Evolutionary conservation across 2,329 filamentous ascomycete species (phyloP).

Genomic region (Sporothrix humicola): DNA sequence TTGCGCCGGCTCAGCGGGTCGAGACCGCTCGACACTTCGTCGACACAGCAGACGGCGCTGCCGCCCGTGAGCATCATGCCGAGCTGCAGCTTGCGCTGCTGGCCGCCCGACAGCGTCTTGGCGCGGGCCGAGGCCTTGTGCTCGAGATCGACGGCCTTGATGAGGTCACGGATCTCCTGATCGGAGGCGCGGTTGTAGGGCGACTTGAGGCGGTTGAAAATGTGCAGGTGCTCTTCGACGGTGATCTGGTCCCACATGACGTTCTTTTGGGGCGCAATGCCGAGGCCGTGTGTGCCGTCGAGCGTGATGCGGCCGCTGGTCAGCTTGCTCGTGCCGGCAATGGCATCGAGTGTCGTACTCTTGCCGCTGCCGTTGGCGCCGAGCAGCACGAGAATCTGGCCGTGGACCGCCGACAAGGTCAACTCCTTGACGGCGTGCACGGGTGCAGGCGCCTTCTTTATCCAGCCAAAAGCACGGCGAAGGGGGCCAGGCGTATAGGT

Average conservation of each 20-base stretch:
- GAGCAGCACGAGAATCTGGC: constrained; percentile 83
- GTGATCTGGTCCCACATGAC: constrained; percentile 91
- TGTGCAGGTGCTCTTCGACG: constrained; percentile 80
- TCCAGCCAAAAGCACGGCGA: constrained; percentile 56
- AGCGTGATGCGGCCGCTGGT: constrained; percentile 79
- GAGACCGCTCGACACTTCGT: constrained; percentile 87
- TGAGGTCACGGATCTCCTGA: constrained; percentile 65
- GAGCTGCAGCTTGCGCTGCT: constrained; percentile 89
- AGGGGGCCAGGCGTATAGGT: constrained; percentile 72
- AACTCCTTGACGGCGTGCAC: constrained; percentile 81
- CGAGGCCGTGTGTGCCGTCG: constrained; percentile 77
- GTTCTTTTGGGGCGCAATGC: constrained; percentile 91
- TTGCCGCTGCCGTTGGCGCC: constrained; percentile 92
- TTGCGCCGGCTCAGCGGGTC: constrained; percentile 86
- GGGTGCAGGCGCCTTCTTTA: constrained; percentile 60
- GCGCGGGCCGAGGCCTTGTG: constrained; percentile 74
- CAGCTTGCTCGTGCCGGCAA: constrained; percentile 79
- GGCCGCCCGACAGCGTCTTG: constrained; percentile 83
- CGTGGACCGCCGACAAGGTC: constrained; percentile 71
- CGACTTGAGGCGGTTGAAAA: constrained; percentile 84
- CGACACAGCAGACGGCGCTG: constrained; percentile 84
- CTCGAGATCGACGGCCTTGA: constrained; percentile 73
- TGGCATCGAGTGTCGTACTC: constrained; percentile 85
- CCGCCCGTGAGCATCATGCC: constrained; percentile 96
- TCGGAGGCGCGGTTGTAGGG: constrained; percentile 60